Evolutionary conservation across 208 protist genomes (phyloP), one percentile per base, ranked within the genome.

Genomic region (Leptomonas pyrrhocoris): DNA sequence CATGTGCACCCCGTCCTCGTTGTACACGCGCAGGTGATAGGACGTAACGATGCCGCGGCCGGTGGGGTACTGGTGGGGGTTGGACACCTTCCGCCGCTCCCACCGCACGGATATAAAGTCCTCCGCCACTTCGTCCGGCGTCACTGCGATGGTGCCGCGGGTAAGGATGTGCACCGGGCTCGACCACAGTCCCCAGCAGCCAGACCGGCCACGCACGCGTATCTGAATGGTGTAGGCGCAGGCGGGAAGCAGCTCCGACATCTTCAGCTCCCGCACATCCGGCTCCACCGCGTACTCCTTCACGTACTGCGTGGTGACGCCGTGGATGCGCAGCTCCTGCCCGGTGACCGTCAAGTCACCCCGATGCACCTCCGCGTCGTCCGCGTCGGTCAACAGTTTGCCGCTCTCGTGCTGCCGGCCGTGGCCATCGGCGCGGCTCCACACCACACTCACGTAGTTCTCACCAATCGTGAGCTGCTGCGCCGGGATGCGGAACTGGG

Each of bases 21-120:
- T 96, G 78, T 92, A 93, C 45, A 97, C 90, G 45, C 94, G 94
- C 56, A 97, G 78, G 68, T 95, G 94, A 73, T 96, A 97, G 30
- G 84, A 86, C 40, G 90, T 96, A 23, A 95, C 88, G 54, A 92
- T 77, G 54, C 91, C 94, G 34, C 80, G 75, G 25, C 94, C 94
- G 27, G 88, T 94, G 19, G 88, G 83, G 75, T 96, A 96, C 51
- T 89, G 80, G 56, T 88, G 80, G 23, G 89, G 90, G 73, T 95
- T 95, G 1, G 77, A 64, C 51, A 87, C 81, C 71, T 88, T 87
- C 23, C 86, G 79, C 54, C 94, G 85, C 79, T 96, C 90, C 94
- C 94, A 97, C 62, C 80, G 73, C 77, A 96, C 83, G 43, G 85
- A 78, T 19, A 83, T 83, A 68, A 93, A 97, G 79, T 96, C 88